phyloP scores from a whole-genome alignment of 805 yeast species.

The Maudiozyma bulderi region DNA sequence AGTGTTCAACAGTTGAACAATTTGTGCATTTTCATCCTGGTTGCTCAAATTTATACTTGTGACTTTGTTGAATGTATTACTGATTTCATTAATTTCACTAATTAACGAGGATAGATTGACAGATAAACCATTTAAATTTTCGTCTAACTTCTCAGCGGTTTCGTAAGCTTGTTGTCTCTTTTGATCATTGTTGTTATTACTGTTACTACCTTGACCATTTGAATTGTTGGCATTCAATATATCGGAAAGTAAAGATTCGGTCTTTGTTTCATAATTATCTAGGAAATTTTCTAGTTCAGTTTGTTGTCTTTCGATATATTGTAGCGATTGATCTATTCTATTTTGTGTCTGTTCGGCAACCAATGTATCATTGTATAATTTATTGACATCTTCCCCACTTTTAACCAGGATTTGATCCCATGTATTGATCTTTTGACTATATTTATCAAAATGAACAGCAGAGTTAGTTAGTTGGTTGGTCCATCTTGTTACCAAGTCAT shows the following conservation, averaged over 20 bases:
- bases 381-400: slow-evolving; percentile 77
- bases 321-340: slow-evolving; percentile 77
- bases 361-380: slow-evolving; percentile 64
- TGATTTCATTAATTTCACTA: slow-evolving; percentile 72
- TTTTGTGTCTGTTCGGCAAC: slow-evolving; percentile 79
- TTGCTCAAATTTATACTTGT: slow-evolving; percentile 29
- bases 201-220: slow-evolving; percentile 2
- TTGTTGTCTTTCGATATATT: slow-evolving; percentile 85
- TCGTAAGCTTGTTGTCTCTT: slow-evolving; percentile 84
- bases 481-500: slow-evolving; percentile 90
- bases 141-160: slow-evolving; percentile 77
- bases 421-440: slow-evolving; percentile 60
- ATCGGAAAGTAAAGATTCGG: slow-evolving; percentile 30
- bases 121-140: slow-evolving; percentile 68
- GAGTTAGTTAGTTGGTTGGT: slow-evolving; percentile 72
- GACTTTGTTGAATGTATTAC: slow-evolving; percentile 67
- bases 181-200: slow-evolving; percentile 46
- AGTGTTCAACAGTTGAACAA: slow-evolving; percentile 72
- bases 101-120: slow-evolving; percentile 66
- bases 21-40: slow-evolving; percentile 42
- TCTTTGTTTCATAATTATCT: slow-evolving; percentile 59
- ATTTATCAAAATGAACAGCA: slow-evolving; percentile 62
- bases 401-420: slow-evolving; percentile 83
- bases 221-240: slow-evolving; percentile 24
- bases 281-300: slow-evolving; percentile 78